Evolutionary conservation across 2,329 filamentous ascomycete genomes (phyloP), one percentile per base, ranked within the genome.

Genomic region (Bretziella fagacearum): DNA sequence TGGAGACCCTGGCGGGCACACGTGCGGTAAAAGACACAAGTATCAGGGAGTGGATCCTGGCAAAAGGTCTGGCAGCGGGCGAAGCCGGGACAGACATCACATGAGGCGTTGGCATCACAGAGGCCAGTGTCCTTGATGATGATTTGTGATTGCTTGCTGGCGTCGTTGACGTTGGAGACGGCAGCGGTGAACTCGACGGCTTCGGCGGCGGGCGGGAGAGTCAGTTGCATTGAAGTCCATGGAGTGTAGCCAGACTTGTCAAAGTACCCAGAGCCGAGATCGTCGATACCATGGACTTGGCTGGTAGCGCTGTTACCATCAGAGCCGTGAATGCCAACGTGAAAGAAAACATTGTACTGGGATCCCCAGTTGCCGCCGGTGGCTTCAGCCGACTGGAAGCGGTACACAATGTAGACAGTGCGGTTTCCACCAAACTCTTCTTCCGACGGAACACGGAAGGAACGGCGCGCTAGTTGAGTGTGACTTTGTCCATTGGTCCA

Each of bases 11-110:
- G 48, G 6, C 39, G 23, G 13, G 27, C 48, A 40, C 48, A 50
- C 3, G 44, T 37, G 29, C 44, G 46, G 39, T 50, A 47, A 22
- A 50, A 50, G 6, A 40, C 23, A 29, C 48, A 50, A 4, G 44
- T 50, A 18, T 46, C 39, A 6, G 22, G 6, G 5, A 32, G 26
- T 8, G 44, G 44, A 6, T 27, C 26, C 13, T 18, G 25, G 32
- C 48, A 50, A 2, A 40, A 29, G 10, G 17, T 22, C 20, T 50
- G 44, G 48, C 48, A 50, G n/a, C 44, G 44, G 6, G 48, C 39
- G 23, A 50, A 33, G 3, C 44, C 44, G 26, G 48, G 48, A 33
- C 48, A 50, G 8, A 44, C 44, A 6, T 33, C 39, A 22, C 44
- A 50, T 17, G 22, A 37, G 13, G 48, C 48, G 2, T 39, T 39